Percentiles rank a stretch among this genome's conserved stretches.
These are phyloP conservation scores for Blastobotrys petasosporus DNA, from an alignment of 1,139 yeast genomes.

Conservation along the genomic window DNA sequence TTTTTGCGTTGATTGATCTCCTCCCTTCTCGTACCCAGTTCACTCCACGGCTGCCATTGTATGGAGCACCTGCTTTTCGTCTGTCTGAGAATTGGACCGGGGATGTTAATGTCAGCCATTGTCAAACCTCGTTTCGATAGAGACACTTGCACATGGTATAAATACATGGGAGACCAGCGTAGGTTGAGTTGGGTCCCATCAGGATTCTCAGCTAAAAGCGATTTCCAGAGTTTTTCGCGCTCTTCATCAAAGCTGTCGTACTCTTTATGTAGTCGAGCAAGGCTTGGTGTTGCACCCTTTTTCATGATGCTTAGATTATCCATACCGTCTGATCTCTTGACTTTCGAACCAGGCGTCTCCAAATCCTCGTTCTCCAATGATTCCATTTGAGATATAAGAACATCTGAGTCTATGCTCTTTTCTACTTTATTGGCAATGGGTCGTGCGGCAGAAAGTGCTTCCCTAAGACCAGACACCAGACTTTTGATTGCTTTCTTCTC, in stretches of 20 bases:
- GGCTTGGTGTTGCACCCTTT: slow-evolving; percentile 19
- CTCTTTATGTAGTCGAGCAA: slow-evolving; percentile 24
- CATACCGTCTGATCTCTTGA: slow-evolving; percentile 14
- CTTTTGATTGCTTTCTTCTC: not conserved
- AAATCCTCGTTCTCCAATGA: slow-evolving; percentile 10
- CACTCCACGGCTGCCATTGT: slow-evolving; percentile 27
- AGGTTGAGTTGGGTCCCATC: slow-evolving; percentile 24
- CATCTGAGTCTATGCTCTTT: slow-evolving; percentile 15
- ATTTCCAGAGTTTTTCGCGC: slow-evolving; percentile 19
- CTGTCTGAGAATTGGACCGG: slow-evolving; percentile 21
- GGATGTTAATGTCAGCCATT: slow-evolving; percentile 15
- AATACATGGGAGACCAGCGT: slow-evolving; percentile 33
- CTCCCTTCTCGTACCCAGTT: slow-evolving; percentile 30
- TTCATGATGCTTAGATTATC: slow-evolving; percentile 14
- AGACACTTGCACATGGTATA: slow-evolving; percentile 28
- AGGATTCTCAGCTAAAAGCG: slow-evolving; percentile 17
- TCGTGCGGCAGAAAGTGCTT: slow-evolving; percentile 10
- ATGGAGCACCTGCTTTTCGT: slow-evolving; percentile 25
- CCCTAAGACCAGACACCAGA: slow-evolving; percentile 11
- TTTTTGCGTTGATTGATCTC: slow-evolving; percentile 26
- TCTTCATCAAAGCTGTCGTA: slow-evolving; percentile 20
- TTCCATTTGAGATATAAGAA: slow-evolving; percentile 12
- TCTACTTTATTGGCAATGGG: slow-evolving; percentile 17
- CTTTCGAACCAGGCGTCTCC: not conserved
- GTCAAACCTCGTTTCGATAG: slow-evolving; percentile 13